Base-by-base conservation (phyloP, 495 filamentous ascomycete species). In the Talaromyces borbonicus region DNA sequence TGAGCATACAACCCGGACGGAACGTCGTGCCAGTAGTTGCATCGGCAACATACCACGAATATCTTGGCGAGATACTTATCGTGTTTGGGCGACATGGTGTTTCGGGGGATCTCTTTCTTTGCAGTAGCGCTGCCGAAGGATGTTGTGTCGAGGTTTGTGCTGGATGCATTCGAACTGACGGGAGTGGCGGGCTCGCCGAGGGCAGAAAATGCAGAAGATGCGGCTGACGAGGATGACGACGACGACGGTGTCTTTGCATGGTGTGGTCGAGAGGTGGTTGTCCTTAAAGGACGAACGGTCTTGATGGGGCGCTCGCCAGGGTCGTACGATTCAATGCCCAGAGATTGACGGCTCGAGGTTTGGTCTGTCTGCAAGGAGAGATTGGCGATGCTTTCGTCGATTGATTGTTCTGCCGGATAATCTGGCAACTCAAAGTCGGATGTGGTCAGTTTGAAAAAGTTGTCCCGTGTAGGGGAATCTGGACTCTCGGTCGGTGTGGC, bases 21-120 rank as follows among this genome's bases (percentile, higher is more conserved):
- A 60, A 87, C 75, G 52, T 89, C 85, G 60, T 89, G 83, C 73
- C 82, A 89, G 59, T 81, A 86, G 44, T 80, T 80, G 71, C 85
- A 90, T 44, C 70, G 75, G 58, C 85, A 90, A 58, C 85, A 90
- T 46, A 89, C 80, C 5, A 89, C 83, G 48, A 90, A 79, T 48
- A 87, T 68, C 61, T 89, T 90, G 26, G 78, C 80, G 33, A 88
- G 59, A 0, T 79, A 71, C 33, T 74, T 73, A 22, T 63, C 65
- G 14, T 55, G 48, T 39, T 36, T 44, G 5, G 39, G 49, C 9
- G 19, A 19, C 47, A 55, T 64, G 1, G 38, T n/a, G 11, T 51
- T 56, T 36, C 43, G 18, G 4, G 43, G 43, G 8, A 46, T 46
- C 22, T 44, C 29, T n/a, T 44, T 32, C 23, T 32, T 30, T 25